A percentile compares a stretch with the other conserved stretches of the same genome.
phyloP scores from a whole-genome alignment of 768 basidiomycete genomes.

The Dacryopinax primogenitus region DNA sequence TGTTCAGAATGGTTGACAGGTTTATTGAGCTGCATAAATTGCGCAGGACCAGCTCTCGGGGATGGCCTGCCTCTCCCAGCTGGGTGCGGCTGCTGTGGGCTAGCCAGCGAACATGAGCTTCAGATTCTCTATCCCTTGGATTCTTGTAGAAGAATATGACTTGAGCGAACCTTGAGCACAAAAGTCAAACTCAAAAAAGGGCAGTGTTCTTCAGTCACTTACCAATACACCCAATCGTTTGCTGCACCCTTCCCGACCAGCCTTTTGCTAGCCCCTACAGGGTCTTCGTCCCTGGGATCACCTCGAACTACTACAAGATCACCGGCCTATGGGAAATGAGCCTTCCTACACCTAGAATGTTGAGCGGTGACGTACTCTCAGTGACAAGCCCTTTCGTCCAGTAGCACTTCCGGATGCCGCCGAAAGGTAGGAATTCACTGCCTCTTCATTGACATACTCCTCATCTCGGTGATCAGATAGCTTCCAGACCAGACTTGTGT shows the following conservation, averaged over 20 bases:
- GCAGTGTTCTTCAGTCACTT: too few relatives aligned
- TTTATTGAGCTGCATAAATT: slow-evolving; percentile 39
- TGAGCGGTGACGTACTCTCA: too few relatives aligned
- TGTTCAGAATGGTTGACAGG: slow-evolving; percentile 35
- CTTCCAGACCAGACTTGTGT: neutral
- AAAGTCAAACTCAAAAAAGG: too few relatives aligned
- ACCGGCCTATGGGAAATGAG: neutral
- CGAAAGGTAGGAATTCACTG: neutral
- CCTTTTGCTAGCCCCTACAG: neutral
- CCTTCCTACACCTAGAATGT: too few relatives aligned
- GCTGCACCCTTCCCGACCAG: neutral
- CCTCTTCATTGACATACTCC: neutral
- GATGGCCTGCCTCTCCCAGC: slow-evolving; percentile 46
- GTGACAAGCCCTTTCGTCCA: too few relatives aligned
- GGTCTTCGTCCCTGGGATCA: neutral
- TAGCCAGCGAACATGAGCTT: slow-evolving; percentile 60
- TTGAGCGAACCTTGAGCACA: slow-evolving; percentile 48
- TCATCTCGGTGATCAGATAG: neutral
- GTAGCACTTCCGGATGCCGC: neutral
- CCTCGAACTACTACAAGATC: neutral
- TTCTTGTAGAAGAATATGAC: slow-evolving; percentile 42
- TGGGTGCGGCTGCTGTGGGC: slow-evolving; percentile 52
- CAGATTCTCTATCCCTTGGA: slow-evolving; percentile 19
- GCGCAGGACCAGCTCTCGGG: slow-evolving; percentile 53
- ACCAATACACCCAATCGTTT: neutral